These are phyloP conservation scores for Abrus precatorius DNA, from an alignment of 306 rosid genomes.

Conservation along the genomic window DNA sequence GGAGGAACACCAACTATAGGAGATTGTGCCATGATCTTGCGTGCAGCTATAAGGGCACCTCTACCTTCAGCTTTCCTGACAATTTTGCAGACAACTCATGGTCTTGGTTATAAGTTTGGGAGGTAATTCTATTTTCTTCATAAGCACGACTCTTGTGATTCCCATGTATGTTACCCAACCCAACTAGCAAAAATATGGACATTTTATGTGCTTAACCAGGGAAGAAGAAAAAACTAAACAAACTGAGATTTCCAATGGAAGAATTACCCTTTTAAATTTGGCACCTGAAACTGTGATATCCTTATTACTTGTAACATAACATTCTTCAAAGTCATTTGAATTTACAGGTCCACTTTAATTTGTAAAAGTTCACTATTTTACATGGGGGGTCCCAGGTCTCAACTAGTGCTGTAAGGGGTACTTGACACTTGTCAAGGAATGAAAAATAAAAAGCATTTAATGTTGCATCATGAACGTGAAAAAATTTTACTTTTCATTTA, in stretches of 20 bases:
- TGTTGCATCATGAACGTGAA: not conserved
- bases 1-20: conserved; percentile 94
- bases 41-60: conserved; percentile 89
- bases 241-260: not conserved
- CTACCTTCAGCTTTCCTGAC: conserved; percentile 87
- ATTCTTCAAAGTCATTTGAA: conserved; percentile 2
- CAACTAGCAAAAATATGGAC: conserved; percentile 19
- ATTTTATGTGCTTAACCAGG: conserved; percentile 18
- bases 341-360: conserved; percentile 8
- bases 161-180: conserved; percentile 17
- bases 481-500: not conserved
- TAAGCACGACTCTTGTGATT: conserved; percentile 27
- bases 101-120: conserved; percentile 89
- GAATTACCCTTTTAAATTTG: conserved; percentile 32
- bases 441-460: not conserved
- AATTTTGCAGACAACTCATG: conserved; percentile 84
- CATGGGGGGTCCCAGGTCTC: no score
- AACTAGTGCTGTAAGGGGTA: not conserved
- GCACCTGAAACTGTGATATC: not conserved
- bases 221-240: not conserved
- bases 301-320: not conserved
- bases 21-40: conserved; percentile 91
- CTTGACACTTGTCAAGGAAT: not conserved
- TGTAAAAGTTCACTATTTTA: conserved; percentile 23
- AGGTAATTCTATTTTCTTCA: conserved; percentile 65